Base-by-base conservation (phyloP, 2,329 filamentous ascomycete genomes). In the Rhinocladiella mackenziei region DNA sequence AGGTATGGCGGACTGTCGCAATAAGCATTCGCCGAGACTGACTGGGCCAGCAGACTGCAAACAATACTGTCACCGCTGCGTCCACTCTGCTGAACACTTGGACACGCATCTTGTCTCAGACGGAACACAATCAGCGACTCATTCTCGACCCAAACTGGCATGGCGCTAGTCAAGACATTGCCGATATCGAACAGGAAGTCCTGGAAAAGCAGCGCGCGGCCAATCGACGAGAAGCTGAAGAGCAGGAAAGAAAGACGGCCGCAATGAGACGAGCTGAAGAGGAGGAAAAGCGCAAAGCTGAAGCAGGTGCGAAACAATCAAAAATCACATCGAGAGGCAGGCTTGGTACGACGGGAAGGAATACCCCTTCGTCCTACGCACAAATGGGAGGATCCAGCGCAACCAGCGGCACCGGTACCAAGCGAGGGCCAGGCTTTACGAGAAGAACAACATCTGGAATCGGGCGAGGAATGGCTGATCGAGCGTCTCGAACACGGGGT, bases 51-150 rank as follows among this genome's bases (percentile, higher is more conserved):
- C 37, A 86, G 85, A 94, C 84, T 17, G 89, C 97, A 25, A 84
- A 84, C 41, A 77, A 78, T 50, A 96, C 92, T 2, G 89, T 97
- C 30, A 77, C 78, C 55, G 91, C 89, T 43, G 89, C 92, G 3
- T 94, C 89, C 10, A 86, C 85, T 1, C 77, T 98, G 10, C 80
- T 98, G 22, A 89, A 94, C 58, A 94, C 89, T 11, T 98, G 91
- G 91, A 94, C 89, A 6, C 83, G 89, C 39, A 96, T 98, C 55
- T 78, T 98, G 9, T 92, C 88, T 5, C 92, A 98, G 66, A 96
- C 92, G 3, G 92, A 98, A 67, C 92, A 98, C 67, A 97, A 94
- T 62, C 89, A 97, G 65, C 82, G 92, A 17, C 73, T 98, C 38
- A 83, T 98, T 32, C 75, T 97, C 33, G 85, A 95, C 60, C 86